Conservation (phyloP, 139 green algal species). For the Nannochloris sp. region DNA sequence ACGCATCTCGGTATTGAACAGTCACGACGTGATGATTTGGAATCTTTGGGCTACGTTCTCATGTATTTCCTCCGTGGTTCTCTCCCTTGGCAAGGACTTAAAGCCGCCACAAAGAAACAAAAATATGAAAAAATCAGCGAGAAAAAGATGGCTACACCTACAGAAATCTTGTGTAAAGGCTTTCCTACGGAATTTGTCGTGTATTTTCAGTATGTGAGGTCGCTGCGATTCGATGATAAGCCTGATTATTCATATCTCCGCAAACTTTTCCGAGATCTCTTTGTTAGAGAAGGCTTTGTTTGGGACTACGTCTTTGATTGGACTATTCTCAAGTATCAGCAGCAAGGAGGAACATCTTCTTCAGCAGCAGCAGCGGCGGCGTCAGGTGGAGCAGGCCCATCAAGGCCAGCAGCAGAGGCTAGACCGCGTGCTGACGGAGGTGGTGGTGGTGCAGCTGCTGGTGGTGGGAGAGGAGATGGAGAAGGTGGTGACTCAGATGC, state of each 20-base stretch:
- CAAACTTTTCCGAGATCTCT: constrained; percentile 98
- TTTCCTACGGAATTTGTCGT: constrained; percentile 95
- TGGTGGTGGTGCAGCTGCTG: background rate
- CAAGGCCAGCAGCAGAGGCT: background rate
- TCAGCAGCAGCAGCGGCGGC: background rate
- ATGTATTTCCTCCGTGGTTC: constrained; percentile 98
- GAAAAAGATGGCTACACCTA: constrained; percentile 99
- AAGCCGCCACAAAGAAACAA: constrained; percentile 98
- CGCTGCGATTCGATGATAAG: constrained; percentile 98
- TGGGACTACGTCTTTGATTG: constrained; percentile 99
- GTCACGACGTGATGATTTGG: constrained; percentile 89
- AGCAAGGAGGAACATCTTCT: constrained; percentile 33
- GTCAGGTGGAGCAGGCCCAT: background rate
- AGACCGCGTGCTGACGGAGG: background rate
- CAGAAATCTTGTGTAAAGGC: constrained; percentile 95
- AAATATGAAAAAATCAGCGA: constrained; percentile 99
- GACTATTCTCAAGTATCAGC: constrained; percentile 95
- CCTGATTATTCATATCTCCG: constrained; percentile 98
- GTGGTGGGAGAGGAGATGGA: background rate
- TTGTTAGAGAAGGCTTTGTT: constrained; percentile 93
- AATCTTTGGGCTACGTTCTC: constrained; percentile 94
- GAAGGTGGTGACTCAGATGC: constrained; percentile 2
- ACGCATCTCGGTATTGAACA: constrained; percentile 99
- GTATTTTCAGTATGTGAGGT: constrained; percentile 96
- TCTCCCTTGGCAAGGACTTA: constrained; percentile 95